Evolutionary conservation across 192 early-diverging fungal species (phyloP).

Genomic region (Thamnidium elegans): DNA sequence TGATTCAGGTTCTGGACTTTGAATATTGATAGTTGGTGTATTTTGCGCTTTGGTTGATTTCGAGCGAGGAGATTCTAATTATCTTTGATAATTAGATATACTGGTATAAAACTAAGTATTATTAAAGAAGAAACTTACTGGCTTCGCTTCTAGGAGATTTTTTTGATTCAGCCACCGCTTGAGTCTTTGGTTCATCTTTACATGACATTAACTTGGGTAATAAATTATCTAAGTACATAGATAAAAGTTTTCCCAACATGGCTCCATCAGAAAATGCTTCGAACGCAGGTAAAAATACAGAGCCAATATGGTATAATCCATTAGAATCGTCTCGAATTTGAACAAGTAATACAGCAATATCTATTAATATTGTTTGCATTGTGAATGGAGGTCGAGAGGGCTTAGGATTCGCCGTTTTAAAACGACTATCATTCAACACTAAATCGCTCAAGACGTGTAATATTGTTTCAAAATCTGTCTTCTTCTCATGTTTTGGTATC

Average conservation of each 20-base stretch:
- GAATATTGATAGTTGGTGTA: slow-evolving; percentile 36
- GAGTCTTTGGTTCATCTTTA: slow-evolving; percentile 8
- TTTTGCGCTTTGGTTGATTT: neutral
- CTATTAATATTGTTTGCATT: slow-evolving; percentile 48
- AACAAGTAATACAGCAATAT: slow-evolving; percentile 42
- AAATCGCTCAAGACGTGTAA: slow-evolving; percentile 48
- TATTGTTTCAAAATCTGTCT: slow-evolving; percentile 27
- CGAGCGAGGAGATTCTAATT: neutral
- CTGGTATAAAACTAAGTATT: neutral
- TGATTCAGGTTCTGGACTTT: slow-evolving; percentile 24
- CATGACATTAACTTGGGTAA: slow-evolving; percentile 44
- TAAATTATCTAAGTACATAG: slow-evolving; percentile 43
- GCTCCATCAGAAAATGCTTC: slow-evolving; percentile 41
- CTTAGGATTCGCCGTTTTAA: slow-evolving; percentile 39
- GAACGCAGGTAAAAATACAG: slow-evolving; percentile 50
- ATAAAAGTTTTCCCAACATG: slow-evolving; percentile 40
- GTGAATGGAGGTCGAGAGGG: slow-evolving; percentile 51
- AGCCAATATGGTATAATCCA: slow-evolving; percentile 53
- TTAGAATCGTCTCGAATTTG: slow-evolving; percentile 30
- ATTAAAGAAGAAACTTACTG: neutral
- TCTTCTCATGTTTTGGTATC: slow-evolving; percentile 12
- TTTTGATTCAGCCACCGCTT: neutral
- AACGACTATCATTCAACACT: slow-evolving; percentile 56
- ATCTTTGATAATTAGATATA: neutral
- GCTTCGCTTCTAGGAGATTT: neutral